A percentile compares a stretch with the other conserved stretches of the same genome.
Evolutionary conservation across 1,284 basidiomycete species (phyloP).

Genomic region (Coniferiporia sulphurascens): DNA sequence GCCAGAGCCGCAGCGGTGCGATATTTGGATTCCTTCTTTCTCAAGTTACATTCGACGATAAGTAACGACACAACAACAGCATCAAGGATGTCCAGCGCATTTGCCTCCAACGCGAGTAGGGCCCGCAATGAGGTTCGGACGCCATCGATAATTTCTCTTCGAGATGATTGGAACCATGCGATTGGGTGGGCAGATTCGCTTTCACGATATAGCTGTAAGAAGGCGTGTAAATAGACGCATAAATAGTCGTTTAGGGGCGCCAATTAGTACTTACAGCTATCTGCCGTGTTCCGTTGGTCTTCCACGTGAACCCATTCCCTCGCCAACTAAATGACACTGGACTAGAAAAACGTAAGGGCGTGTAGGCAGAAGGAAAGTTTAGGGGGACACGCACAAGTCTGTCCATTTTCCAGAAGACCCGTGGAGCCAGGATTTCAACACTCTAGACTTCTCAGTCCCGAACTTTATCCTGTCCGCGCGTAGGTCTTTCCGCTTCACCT

Average conservation of each 20-base stretch:
- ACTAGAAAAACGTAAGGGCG: background rate
- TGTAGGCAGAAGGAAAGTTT: background rate
- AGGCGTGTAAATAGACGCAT: background rate
- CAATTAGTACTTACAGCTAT: background rate
- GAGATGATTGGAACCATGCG: slow-evolving; percentile 7
- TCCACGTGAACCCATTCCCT: background rate
- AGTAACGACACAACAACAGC: slow-evolving; percentile 6
- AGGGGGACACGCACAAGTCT: background rate
- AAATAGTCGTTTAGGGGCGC: background rate
- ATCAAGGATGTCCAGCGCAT: background rate
- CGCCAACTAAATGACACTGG: slow-evolving; percentile 8
- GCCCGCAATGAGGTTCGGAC: background rate
- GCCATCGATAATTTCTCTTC: background rate
- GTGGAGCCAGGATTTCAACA: background rate
- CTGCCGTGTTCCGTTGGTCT: background rate
- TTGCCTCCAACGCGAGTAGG: slow-evolving; percentile 1
- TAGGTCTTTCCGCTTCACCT: slow-evolving; percentile 10
- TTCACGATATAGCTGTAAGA: background rate
- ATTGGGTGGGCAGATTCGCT: background rate
- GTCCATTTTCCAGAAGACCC: slow-evolving; percentile 4
- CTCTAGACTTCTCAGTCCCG: background rate
- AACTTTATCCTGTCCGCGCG: slow-evolving; percentile 5
- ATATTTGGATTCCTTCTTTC: background rate
- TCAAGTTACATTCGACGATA: slow-evolving; percentile 2
- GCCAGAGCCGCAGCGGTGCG: background rate